Percentiles rank a stretch among this genome's conserved stretches.
phyloP scores from a whole-genome alignment of 331 rosid species.

The Cydonia oblonga region DNA sequence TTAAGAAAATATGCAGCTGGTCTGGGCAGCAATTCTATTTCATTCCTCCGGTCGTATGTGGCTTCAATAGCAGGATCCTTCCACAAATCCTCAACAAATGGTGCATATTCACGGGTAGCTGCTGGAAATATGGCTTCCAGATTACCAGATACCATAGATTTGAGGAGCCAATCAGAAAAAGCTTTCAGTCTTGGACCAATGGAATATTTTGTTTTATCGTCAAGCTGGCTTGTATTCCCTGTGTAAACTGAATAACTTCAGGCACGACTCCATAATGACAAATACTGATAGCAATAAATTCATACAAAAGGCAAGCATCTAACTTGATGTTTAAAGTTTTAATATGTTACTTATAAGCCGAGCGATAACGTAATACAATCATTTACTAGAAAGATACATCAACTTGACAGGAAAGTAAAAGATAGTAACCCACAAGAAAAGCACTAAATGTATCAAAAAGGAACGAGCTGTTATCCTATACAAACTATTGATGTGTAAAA shows the following conservation, averaged over 20 bases:
- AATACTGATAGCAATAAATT: background rate
- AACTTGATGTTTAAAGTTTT: background rate
- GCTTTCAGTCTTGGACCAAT: constrained; percentile 40
- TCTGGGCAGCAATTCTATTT: constrained; percentile 66
- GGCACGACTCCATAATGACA: background rate
- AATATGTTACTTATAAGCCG: background rate
- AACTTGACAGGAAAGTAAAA: background rate
- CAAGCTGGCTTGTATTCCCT: constrained; percentile 25
- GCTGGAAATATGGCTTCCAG: constrained; percentile 67
- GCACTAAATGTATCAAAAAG: background rate
- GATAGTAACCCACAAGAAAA: background rate
- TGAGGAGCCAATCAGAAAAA: constrained; percentile 75
- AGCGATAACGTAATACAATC: background rate
- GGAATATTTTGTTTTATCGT: constrained; percentile 40
- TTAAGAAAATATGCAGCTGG: constrained; percentile 65
- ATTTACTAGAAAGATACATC: background rate
- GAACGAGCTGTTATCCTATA: background rate
- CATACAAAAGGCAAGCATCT: background rate
- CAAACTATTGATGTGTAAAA: background rate
- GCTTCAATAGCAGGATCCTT: constrained; percentile 76
- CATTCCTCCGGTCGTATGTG: constrained; percentile 69
- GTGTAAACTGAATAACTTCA: constrained; percentile 13
- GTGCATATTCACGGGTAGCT: constrained; percentile 50
- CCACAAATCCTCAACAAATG: constrained; percentile 63
- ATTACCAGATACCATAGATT: constrained; percentile 45